These are phyloP conservation scores for Oryza meyeriana DNA, from an alignment of 176 grass and related monocot species.

Conservation along the genomic window DNA sequence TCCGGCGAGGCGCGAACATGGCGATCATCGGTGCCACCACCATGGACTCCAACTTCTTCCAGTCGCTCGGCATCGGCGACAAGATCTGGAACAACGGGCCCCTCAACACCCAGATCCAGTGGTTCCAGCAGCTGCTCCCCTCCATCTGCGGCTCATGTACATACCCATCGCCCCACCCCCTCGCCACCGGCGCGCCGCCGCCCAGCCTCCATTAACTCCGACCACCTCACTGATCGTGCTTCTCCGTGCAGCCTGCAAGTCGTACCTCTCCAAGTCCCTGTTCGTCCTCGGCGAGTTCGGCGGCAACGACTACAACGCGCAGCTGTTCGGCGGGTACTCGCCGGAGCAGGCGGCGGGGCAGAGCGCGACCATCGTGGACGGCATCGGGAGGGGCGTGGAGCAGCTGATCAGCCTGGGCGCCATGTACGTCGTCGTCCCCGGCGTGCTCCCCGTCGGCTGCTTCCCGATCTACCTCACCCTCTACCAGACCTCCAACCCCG, in stretches of 20 bases:
- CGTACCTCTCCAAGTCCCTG: conserved; percentile 65
- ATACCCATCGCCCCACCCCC: background rate
- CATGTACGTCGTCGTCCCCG: conserved; percentile 60
- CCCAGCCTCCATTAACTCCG: background rate
- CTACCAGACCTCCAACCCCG: conserved; percentile 54
- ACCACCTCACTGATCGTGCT: background rate
- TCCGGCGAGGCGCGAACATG: conserved; percentile 82
- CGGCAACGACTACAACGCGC: conserved; percentile 93
- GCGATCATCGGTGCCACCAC: conserved; percentile 88
- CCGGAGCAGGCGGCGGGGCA: conserved; percentile 47
- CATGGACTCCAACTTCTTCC: conserved; percentile 69
- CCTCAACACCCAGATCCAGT: conserved; percentile 78
- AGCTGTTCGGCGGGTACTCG: conserved; percentile 64
- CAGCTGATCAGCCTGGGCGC: conserved; percentile 63
- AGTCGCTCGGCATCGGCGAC: conserved; percentile 69
- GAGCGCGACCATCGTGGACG: conserved; percentile 46
- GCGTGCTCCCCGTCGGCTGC: conserved; percentile 70
- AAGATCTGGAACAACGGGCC: conserved; percentile 91
- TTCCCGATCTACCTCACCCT: conserved; percentile 81
- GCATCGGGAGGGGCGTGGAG: conserved; percentile 64
- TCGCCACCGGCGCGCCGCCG: too few relatives aligned
- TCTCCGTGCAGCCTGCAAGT: conserved; percentile 51
- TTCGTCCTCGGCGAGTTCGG: conserved; percentile 86
- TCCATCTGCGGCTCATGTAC: conserved; percentile 73
- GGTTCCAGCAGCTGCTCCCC: conserved; percentile 67